Evolutionary conservation across 2,329 filamentous ascomycete genomes (phyloP), one percentile per base, ranked within the genome.

Genomic region (Alternaria incomplexa): DNA sequence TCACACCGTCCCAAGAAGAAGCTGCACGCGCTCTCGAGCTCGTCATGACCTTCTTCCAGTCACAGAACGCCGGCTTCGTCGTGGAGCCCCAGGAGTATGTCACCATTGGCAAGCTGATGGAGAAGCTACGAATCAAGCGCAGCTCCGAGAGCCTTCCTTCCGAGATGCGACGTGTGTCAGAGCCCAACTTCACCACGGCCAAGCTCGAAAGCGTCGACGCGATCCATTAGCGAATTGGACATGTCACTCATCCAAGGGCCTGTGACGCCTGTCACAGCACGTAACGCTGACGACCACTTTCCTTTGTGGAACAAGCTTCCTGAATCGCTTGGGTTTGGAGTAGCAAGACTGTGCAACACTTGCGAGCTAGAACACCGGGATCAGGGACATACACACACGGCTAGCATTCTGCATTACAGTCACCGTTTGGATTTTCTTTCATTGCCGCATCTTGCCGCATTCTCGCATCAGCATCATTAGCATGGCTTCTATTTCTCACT

Each of bases 1-100:
- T 44, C 85, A 88, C 53, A 86, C 90, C 86, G 81, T 91, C 91
- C 2, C 91, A 93, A 69, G 93, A 97, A 71, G 93, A 98, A 78
- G 94, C 94, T 5, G 87, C 92, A 43, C 87, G 89, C 55, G 95
- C 94, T 2, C 86, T 96, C 5, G 90, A 95, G 72, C 89, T 94
- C 3, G 88, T 97, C 20, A 87, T 97, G 77, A 90, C 82, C 63
- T 97, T 95, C 75, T 91, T 97, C 77, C 87, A 93, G 71, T 89
- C 89, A 63, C 87, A 91, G 69, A 88, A 89, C 0, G 83, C 80
- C 22, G 90, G 89, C 1, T 87, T 93, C 30, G 88, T 92, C 15
- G 88, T 92, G 15, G 92, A 96, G 73, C 87, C 93, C 50, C 87
- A 88, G 71, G 94, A 97, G 66, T 94, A 91, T 77, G 80, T 92